A percentile compares a stretch with the other conserved stretches of the same genome.
Conservation (phyloP, 2,329 filamentous ascomycete species). For the Emericellopsis atlantica region DNA sequence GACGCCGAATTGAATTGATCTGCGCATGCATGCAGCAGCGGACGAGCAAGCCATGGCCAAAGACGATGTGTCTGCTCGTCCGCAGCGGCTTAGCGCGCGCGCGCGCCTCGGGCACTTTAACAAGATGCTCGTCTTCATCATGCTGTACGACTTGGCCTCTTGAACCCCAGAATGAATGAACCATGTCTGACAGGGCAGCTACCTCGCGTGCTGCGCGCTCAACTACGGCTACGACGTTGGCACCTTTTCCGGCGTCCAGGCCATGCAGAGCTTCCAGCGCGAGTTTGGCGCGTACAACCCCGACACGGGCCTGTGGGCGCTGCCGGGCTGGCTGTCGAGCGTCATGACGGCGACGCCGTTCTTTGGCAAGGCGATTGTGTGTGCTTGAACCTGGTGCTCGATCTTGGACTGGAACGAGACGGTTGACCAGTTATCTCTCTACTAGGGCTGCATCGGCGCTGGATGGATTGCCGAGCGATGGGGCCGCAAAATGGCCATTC, state of each 20-base stretch:
- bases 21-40: too few relatives aligned
- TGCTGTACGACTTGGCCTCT: background rate
- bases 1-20: too few relatives aligned
- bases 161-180: too few relatives aligned
- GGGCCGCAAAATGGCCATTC: constrained; percentile 11
- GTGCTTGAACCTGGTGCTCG: background rate
- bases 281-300: background rate
- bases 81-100: background rate
- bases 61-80: background rate
- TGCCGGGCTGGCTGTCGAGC: constrained; percentile 1
- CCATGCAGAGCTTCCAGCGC: background rate
- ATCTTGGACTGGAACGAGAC: too few relatives aligned
- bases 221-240: constrained; percentile 2
- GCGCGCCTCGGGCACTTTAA: constrained; percentile 1
- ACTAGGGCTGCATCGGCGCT: background rate
- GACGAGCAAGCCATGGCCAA: too few relatives aligned
- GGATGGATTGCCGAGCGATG: constrained; percentile 11
- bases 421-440: background rate
- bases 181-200: background rate
- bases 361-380: constrained; percentile 1
- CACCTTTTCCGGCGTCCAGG: constrained; percentile 1
- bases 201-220: constrained; percentile 1
- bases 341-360: constrained; percentile 2
- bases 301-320: background rate
- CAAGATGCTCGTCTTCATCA: constrained; percentile 1